Conservation (phyloP, 2,329 filamentous ascomycete species). For the Clonostachys sp. region DNA sequence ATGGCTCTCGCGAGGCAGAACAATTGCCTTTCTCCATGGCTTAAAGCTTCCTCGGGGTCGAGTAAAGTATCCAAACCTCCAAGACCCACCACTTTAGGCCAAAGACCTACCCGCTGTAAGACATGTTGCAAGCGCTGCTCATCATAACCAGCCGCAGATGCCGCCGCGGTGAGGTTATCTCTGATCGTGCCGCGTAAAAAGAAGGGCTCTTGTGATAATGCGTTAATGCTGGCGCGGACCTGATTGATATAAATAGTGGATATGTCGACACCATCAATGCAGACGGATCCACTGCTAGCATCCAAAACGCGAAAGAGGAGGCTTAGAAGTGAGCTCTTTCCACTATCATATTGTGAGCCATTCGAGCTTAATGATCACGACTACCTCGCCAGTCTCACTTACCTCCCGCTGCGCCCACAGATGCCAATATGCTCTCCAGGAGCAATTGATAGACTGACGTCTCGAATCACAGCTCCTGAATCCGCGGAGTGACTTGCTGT, state of each 20-base stretch:
- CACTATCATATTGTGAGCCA: slow-evolving; percentile 13
- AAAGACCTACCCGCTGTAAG: slow-evolving; percentile 17
- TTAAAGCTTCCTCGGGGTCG: slow-evolving; percentile 34
- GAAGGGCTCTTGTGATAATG: slow-evolving; percentile 44
- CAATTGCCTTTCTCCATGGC: slow-evolving; percentile 64
- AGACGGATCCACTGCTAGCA: slow-evolving; percentile 19
- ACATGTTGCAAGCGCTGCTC: slow-evolving; percentile 27
- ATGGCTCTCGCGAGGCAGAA: slow-evolving; percentile 61
- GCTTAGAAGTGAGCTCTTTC: slow-evolving; percentile 32
- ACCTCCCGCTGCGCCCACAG: slow-evolving; percentile 22
- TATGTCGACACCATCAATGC: slow-evolving; percentile 34
- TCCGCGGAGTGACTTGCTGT: slow-evolving; percentile 17
- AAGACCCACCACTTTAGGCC: slow-evolving; percentile 12
- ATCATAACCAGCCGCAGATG: slow-evolving; percentile 19
- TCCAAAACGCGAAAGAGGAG: slow-evolving; percentile 30
- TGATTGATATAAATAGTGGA: slow-evolving; percentile 24
- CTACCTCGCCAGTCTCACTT: not conserved
- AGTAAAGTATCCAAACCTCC: slow-evolving; percentile 24
- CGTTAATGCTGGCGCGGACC: slow-evolving; percentile 37
- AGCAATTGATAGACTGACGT: slow-evolving; percentile 13
- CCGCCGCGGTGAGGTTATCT: slow-evolving; percentile 27
- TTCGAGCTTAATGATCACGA: not conserved
- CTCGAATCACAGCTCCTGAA: slow-evolving; percentile 6
- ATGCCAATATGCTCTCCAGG: slow-evolving; percentile 21
- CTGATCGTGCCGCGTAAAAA: slow-evolving; percentile 35